These are phyloP conservation scores for Saccharomyces hybrid DNA, from an alignment of 1,139 yeast genomes.

Conservation along the genomic window DNA sequence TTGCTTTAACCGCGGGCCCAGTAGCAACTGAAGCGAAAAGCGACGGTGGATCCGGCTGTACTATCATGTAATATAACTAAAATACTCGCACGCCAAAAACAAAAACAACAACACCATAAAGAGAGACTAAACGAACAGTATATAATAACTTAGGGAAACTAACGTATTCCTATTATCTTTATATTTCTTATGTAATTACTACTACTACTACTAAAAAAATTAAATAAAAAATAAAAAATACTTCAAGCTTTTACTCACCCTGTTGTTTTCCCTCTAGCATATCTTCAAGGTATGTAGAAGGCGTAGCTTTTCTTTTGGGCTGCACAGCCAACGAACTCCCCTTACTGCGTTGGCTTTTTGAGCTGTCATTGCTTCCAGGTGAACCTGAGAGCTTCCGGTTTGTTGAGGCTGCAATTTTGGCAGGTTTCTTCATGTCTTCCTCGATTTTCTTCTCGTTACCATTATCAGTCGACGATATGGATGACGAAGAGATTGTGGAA, in stretches of 20 bases:
- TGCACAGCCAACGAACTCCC: conserved; percentile 2
- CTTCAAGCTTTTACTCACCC: neutral
- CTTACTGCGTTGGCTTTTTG: conserved; percentile 19
- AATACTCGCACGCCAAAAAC: neutral
- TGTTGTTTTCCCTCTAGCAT: conserved; percentile 10
- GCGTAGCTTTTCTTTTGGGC: conserved; percentile 10
- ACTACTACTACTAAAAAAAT: neutral
- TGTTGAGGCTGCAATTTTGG: conserved; percentile 25
- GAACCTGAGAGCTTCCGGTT: conserved; percentile 20
- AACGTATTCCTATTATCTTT: neutral
- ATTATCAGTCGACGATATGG: neutral
- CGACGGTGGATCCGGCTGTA: conserved; percentile 34
- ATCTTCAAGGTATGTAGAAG: conserved; percentile 16
- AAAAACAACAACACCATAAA: neutral
- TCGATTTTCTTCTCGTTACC: conserved; percentile 10
- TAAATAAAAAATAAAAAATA: conserved; percentile 1
- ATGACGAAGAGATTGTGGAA: neutral
- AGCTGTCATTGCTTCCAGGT: conserved; percentile 11
- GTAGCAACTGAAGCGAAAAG: conserved; percentile 59
- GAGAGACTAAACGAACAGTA: neutral
- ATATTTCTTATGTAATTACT: neutral
- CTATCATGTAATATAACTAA: conserved; percentile 31
- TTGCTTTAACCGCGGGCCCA: conserved; percentile 86
- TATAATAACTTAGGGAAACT: conserved; percentile 2
- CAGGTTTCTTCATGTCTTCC: conserved; percentile 18